Evolutionary conservation across 768 basidiomycete species (phyloP), one percentile per base, ranked within the genome.

Genomic region (Tephrocybe sp.): DNA sequence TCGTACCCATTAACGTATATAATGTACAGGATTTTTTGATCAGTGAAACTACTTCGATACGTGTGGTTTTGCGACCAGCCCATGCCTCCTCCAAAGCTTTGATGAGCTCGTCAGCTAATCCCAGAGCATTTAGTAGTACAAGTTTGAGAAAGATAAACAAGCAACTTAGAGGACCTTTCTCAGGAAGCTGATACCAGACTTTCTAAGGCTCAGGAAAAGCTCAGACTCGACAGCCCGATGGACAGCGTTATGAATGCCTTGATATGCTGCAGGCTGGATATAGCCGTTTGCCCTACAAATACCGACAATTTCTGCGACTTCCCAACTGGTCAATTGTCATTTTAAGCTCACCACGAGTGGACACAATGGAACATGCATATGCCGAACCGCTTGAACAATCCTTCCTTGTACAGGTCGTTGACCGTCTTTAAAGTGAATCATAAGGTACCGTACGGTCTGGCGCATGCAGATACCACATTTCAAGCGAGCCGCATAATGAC

Each of bases 361-460:
- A 36, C n/a, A 80, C 78, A 84, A 73, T 3, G 77, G 69, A 50
- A 85, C 62, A 85, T 85, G 58, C 83, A 84, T 54, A 86, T 70
- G 3, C 84, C 83, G 51, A 85, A 80, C 15, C 76, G 73, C 54
- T 83, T 78, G 60, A 84, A 84, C 42, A 75, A 71, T 0, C 84
- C 84, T 53, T 83, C 75, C 41, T 77, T 73, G 59, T 85, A 73
- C 11, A 85, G 65, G 41, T 78, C 75, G 40, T 85, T 72, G 2
- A 84, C 68, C 12, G 75, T 78, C 25, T 75, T 75, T 21, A 80
- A 55, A 0, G 84, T 86, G 5, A 79, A 71, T 80, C 78, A 49
- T 79, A 84, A 0, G 82, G 78, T 2, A 81, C 77, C 11, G 70
- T 74, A 18, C 79, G 72, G 59, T 86, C 83, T 1, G 84, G 85